phyloP scores from a whole-genome alignment of 768 basidiomycete species.

The Pholiota microspora region DNA sequence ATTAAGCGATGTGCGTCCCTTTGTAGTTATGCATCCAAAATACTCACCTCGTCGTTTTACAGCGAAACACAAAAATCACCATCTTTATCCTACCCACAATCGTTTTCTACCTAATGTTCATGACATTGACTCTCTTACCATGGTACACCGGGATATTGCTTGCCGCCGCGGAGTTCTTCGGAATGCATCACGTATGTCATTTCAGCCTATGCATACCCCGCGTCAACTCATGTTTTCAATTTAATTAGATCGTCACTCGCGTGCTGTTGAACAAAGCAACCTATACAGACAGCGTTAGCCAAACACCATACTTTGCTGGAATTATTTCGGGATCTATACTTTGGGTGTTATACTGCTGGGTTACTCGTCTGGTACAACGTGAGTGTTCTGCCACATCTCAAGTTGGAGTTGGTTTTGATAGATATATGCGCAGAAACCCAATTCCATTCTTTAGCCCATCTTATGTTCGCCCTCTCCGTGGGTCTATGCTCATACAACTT shows the following conservation, averaged over 20 bases:
- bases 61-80: constrained; percentile 81
- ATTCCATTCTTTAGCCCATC: constrained; percentile 70
- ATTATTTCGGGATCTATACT: constrained; percentile 84
- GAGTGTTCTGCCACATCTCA: constrained; percentile 22
- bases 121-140: constrained; percentile 77
- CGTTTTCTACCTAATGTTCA: constrained; percentile 82
- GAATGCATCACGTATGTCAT: constrained; percentile 83
- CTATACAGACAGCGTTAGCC: constrained; percentile 79
- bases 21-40: neutral
- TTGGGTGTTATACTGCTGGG: constrained; percentile 87
- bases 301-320: constrained; percentile 90
- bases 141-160: constrained; percentile 89
- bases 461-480: constrained; percentile 70
- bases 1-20: constrained; percentile 59
- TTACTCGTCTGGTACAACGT: constrained; percentile 74
- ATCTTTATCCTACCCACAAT: constrained; percentile 79
- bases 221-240: constrained; percentile 12
- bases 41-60: constrained; percentile 1
- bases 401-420: neutral
- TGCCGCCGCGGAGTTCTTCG: constrained; percentile 84
- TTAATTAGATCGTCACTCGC: constrained; percentile 76
- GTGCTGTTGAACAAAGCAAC: constrained; percentile 80
- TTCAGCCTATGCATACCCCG: constrained; percentile 7
- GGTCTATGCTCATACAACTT: constrained; percentile 85
- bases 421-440: constrained; percentile 58